Evolutionary conservation across 805 yeast species (phyloP), one percentile per base, ranked within the genome.

Genomic region (Saccharomycopsis javanensis): DNA sequence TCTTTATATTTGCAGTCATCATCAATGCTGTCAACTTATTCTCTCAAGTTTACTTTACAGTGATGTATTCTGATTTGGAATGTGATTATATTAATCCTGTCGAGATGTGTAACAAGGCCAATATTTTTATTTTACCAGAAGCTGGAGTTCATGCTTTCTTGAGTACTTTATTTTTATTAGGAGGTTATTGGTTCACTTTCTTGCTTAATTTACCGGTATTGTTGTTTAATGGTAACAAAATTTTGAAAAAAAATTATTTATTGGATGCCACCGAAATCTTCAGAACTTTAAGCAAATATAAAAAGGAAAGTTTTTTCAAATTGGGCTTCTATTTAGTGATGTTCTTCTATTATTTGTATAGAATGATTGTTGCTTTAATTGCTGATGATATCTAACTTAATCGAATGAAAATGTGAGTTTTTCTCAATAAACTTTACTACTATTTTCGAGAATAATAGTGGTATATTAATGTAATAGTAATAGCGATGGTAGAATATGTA

Each of bases 241-340:
- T 88, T 67, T 72, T 84, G 71, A 81, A 80, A 65, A 89, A 88
- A 72, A 83, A 84, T 69, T 91, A 92, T 69, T 75, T 88, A 62
- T 82, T 91, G 70, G 99, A 94, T 71, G 98, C 98, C 59, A 92
- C 99, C 50, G 97, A 92, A 72, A 94, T 92, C 67, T 94, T 94
- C 75, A 82, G 98, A 76, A 91, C 97, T 46, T 80, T 92, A 68
- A 80, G 88, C 65, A 88, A 86, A 68, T 96, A 91, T 76, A 92
- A 94, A 81, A 86, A 86, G 71, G 98, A 91, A 74, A 80, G 89
- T 60, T 90, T 91, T 69, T 73, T 88, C 70, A 92, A 92, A 72
- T 80, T 94, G 65, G 97, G 94, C 10, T 90, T 88, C 81, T 92
- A 89, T 70, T 78, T 92, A 66, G 72, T 88, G 67, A 76, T 92